Evolutionary conservation across 1,139 yeast species (phyloP).

Genomic region (Pichia sp.): DNA sequence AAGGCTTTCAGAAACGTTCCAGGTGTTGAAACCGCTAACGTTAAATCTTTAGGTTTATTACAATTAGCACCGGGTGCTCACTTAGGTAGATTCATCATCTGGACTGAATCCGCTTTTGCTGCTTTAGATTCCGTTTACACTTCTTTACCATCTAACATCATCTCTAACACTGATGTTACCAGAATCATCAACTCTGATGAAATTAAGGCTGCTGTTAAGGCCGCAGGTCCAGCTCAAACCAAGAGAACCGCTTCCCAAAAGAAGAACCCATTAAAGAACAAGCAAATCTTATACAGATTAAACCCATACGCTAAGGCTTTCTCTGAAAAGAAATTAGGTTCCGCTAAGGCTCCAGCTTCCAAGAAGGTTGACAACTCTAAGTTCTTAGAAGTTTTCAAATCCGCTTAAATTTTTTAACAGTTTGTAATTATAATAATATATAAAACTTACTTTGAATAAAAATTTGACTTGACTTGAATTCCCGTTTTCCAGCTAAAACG

Average conservation of each 20-base stretch:
- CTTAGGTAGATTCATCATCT: conserved; percentile 98
- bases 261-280: conserved; percentile 99
- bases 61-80: conserved; percentile 99
- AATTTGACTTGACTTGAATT: too few species aligned
- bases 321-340: conserved; percentile 86
- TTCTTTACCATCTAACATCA: conserved; percentile 90
- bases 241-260: conserved; percentile 93
- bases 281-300: conserved; percentile 94
- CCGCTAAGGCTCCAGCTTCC: conserved; percentile 61
- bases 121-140: conserved; percentile 97
- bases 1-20: conserved; percentile 99
- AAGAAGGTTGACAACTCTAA: conserved; percentile 55
- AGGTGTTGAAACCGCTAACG: conserved; percentile 98
- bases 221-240: conserved; percentile 91
- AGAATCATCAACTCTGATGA: conserved; percentile 98
- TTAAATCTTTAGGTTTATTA: conserved; percentile 87
- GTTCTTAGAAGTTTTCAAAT: conserved; percentile 58
- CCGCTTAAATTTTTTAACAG: conserved; percentile 9
- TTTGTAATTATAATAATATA: background rate
- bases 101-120: conserved; percentile 99
- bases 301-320: conserved; percentile 99
- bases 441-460: background rate
- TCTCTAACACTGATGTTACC: conserved; percentile 92
- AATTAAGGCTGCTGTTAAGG: conserved; percentile 94
- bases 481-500: too few species aligned